Percentiles rank a stretch among this genome's conserved stretches.
phyloP scores from a whole-genome alignment of 805 yeast genomes.

The Grigorovia yakushimaensis region DNA sequence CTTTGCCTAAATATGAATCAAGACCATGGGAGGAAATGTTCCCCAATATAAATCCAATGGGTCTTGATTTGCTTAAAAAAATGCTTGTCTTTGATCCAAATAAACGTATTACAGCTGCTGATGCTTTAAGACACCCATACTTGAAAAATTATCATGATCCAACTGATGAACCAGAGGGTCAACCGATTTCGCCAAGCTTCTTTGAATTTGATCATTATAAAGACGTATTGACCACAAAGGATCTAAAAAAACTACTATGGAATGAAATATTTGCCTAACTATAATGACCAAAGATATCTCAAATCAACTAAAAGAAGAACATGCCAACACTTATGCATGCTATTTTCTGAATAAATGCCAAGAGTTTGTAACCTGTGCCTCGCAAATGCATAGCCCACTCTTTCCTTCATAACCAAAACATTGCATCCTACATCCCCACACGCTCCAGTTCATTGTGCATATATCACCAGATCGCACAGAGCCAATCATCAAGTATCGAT shows the following conservation, averaged over 20 bases:
- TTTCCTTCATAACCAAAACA: too few species aligned
- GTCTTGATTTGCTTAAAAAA: conserved; percentile 56
- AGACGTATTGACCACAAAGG: conserved; percentile 65
- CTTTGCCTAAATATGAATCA: conserved; percentile 51
- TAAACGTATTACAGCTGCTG: conserved; percentile 71
- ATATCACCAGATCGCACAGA: too few species aligned
- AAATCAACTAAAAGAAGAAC: too few species aligned
- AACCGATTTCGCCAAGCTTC: conserved; percentile 75
- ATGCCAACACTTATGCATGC: too few species aligned
- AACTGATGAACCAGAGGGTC: conserved; percentile 80
- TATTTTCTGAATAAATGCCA: too few species aligned
- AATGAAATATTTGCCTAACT: conserved; percentile 47
- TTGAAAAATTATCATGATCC: conserved; percentile 87
- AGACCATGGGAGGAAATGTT: conserved; percentile 24
- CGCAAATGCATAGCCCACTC: too few species aligned
- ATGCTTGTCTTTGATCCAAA: conserved; percentile 77
- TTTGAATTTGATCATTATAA: conserved; percentile 82
- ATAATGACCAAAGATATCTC: too few species aligned
- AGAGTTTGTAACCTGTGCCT: too few species aligned
- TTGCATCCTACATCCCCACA: too few species aligned
- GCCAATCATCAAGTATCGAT: too few species aligned
- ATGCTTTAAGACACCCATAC: conserved; percentile 83
- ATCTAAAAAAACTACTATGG: conserved; percentile 68
- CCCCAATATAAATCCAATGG: conserved; percentile 50
- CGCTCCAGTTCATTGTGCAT: too few species aligned